Evolutionary conservation across 2,329 filamentous ascomycete genomes (phyloP).

Genomic region (Microdochium nivale): DNA sequence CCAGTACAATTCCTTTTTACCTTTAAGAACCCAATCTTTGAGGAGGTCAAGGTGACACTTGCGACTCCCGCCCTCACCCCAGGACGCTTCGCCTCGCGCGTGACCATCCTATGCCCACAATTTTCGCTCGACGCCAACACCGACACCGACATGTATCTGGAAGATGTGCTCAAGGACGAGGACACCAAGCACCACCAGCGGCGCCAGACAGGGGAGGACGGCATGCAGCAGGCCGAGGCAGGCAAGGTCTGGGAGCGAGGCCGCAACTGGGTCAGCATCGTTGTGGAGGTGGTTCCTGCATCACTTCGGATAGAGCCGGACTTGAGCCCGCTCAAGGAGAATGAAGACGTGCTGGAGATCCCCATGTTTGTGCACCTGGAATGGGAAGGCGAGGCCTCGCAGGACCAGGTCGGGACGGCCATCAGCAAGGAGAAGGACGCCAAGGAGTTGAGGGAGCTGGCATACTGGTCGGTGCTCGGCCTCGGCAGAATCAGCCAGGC

Average conservation of each 20-base stretch:
- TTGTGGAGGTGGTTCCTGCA: constrained; percentile 77
- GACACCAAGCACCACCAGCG: constrained; percentile 25
- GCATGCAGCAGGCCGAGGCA: constrained; percentile 60
- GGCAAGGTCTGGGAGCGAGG: constrained; percentile 96
- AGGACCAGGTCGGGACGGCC: constrained; percentile 59
- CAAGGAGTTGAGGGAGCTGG: constrained; percentile 76
- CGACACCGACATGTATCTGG: constrained; percentile 67
- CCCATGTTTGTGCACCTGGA: constrained; percentile 89
- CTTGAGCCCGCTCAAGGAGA: constrained; percentile 41
- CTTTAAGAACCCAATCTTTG: constrained; percentile 90
- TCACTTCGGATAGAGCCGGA: constrained; percentile 37
- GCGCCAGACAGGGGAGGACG: constrained; percentile 29
- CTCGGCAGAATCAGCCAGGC: constrained; percentile 67
- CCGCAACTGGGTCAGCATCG: constrained; percentile 89
- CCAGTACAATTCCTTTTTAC: constrained; percentile 78
- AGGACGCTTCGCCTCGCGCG: constrained; percentile 65
- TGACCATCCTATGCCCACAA: constrained; percentile 88
- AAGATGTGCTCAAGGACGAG: constrained; percentile 69
- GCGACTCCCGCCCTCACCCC: constrained; percentile 76
- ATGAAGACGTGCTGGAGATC: constrained; percentile 70
- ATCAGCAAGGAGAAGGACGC: constrained; percentile 46
- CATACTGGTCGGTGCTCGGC: constrained; percentile 92
- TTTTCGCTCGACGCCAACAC: constrained; percentile 93
- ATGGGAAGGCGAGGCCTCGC: constrained; percentile 65
- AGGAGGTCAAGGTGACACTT: constrained; percentile 77